phyloP scores from a whole-genome alignment of 768 basidiomycete genomes.

The Tulasnella sp. region DNA sequence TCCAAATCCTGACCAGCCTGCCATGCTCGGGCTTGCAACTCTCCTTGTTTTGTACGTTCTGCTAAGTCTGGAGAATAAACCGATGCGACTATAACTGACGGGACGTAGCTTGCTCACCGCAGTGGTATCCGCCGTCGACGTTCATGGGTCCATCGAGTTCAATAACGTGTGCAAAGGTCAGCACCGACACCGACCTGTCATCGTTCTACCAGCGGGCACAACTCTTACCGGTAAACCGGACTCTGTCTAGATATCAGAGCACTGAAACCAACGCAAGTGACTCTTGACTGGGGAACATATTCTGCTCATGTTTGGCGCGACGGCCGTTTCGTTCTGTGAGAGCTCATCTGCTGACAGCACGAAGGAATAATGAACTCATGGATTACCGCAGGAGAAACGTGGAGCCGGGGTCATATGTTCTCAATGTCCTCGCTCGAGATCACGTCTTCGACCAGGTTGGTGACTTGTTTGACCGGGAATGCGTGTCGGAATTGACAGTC shows the following conservation, averaged over 20 bases:
- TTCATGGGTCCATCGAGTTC: neutral
- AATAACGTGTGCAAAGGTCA: conserved; percentile 1
- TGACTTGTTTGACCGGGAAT: neutral
- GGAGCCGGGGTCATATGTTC: conserved; percentile 12
- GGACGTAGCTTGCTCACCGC: neutral
- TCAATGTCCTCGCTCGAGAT: conserved; percentile 13
- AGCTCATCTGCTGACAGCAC: neutral
- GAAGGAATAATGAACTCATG: neutral
- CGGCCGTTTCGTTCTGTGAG: conserved; percentile 12
- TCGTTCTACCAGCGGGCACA: neutral
- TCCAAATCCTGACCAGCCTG: neutral
- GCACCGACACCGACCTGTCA: neutral
- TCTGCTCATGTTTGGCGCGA: conserved; percentile 4
- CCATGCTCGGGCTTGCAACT: neutral
- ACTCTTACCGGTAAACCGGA: neutral
- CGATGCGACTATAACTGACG: neutral
- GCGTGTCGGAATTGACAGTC: neutral
- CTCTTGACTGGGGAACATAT: conserved; percentile 12
- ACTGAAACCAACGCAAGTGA: conserved; percentile 5
- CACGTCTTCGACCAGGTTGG: conserved; percentile 14
- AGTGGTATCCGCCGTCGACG: neutral
- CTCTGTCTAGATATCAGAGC: neutral
- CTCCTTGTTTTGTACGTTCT: neutral
- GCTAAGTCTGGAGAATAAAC: neutral
- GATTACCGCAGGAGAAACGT: neutral